phyloP scores from a whole-genome alignment of 352 stramenopile species.

The Phytophthora quininea region DNA sequence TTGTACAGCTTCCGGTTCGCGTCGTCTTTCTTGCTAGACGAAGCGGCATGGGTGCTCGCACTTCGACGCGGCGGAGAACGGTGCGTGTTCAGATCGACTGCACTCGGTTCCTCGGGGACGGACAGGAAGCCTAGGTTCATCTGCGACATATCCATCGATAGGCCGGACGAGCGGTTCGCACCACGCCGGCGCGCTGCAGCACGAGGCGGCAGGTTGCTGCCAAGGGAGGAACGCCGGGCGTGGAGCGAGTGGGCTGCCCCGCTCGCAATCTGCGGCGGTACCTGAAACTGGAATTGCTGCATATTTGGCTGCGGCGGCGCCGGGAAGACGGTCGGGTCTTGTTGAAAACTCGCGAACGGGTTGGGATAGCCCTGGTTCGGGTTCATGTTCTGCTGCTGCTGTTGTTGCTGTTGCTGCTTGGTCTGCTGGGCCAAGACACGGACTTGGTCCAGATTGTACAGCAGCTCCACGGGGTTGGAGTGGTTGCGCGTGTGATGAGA shows the following conservation, averaged over 20 bases:
- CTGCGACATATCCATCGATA: slow-evolving; percentile 87
- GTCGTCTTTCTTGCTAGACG: slow-evolving; percentile 51
- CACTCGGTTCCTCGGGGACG: slow-evolving; percentile 66
- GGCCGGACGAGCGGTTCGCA: slow-evolving; percentile 60
- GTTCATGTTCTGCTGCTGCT: slow-evolving; percentile 40
- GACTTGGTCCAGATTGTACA: slow-evolving; percentile 82
- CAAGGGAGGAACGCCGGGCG: slow-evolving; percentile 55
- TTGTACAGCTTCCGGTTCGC: slow-evolving; percentile 86
- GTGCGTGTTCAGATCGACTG: slow-evolving; percentile 41
- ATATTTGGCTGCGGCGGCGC: slow-evolving; percentile 14
- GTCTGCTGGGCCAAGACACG: slow-evolving; percentile 65
- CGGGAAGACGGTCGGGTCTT: slow-evolving; percentile 36
- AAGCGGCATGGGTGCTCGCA: slow-evolving; percentile 23
- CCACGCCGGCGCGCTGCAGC: slow-evolving; percentile 38
- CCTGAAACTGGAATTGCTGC: slow-evolving; percentile 57
- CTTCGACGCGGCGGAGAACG: slow-evolving; percentile 33
- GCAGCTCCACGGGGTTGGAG: slow-evolving; percentile 79
- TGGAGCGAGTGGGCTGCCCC: slow-evolving; percentile 64
- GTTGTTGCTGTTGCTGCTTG: slow-evolving; percentile 51
- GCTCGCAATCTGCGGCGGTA: slow-evolving; percentile 62
- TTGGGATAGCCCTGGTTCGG: slow-evolving; percentile 39
- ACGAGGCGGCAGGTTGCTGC: slow-evolving; percentile 41
- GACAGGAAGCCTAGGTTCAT: slow-evolving; percentile 78
- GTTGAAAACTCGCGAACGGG: slow-evolving; percentile 35
- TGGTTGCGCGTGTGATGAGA: slow-evolving; percentile 65